These are phyloP conservation scores for Penicillium hordei DNA, from an alignment of 2,329 filamentous ascomycete genomes.

Conservation along the genomic window DNA sequence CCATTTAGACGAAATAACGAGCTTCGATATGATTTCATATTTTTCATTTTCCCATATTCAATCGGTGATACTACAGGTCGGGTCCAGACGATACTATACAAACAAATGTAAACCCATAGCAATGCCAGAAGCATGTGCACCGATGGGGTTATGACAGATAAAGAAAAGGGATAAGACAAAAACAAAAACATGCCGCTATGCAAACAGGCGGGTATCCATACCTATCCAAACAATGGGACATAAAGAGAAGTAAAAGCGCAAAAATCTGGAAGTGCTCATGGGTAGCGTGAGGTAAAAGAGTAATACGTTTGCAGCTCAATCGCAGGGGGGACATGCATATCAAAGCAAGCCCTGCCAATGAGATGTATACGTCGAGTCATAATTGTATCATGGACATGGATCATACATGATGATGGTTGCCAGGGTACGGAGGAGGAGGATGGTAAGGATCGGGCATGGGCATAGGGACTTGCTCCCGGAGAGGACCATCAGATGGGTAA, in stretches of 20 bases:
- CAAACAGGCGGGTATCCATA: slow-evolving; percentile 24
- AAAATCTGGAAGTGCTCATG: slow-evolving; percentile 18
- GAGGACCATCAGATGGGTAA: slow-evolving; percentile 24
- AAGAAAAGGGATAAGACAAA: not conserved
- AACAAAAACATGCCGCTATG: slow-evolving; percentile 13
- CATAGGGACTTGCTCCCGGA: slow-evolving; percentile 33
- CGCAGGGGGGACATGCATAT: not conserved
- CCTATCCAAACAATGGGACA: slow-evolving; percentile 15
- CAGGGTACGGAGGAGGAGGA: slow-evolving; percentile 28
- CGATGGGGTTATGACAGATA: not conserved
- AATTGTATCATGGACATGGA: slow-evolving; percentile 6
- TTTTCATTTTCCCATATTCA: not conserved
- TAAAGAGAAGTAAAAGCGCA: not conserved
- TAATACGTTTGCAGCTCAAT: not conserved
- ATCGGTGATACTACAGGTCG: not conserved
- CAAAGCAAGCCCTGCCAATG: not conserved
- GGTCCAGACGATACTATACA: slow-evolving; percentile 1
- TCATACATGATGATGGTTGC: slow-evolving; percentile 20
- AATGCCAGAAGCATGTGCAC: not conserved
- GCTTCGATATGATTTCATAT: not conserved
- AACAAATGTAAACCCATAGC: not conserved
- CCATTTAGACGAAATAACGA: slow-evolving; percentile 14
- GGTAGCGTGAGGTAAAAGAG: slow-evolving; percentile 21
- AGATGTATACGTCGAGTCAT: slow-evolving; percentile 4
- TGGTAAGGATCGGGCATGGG: slow-evolving; percentile 34